Evolutionary conservation across 805 yeast genomes (phyloP).

Genomic region (Yamadazyma olivae): DNA sequence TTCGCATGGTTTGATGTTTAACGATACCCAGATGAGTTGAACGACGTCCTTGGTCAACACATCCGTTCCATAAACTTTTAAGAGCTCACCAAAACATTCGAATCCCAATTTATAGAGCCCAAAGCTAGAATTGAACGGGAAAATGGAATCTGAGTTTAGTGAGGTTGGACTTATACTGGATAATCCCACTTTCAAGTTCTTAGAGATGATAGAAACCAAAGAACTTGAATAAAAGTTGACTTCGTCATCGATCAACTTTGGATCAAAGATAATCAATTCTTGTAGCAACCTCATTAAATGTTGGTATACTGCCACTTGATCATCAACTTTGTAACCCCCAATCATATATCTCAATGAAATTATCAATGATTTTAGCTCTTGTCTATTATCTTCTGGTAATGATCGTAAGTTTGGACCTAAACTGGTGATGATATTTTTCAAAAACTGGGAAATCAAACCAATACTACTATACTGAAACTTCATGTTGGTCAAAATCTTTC

Average conservation of each 20-base stretch:
- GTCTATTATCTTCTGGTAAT: slow-evolving; percentile 15
- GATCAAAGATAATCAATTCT: slow-evolving; percentile 39
- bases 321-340: slow-evolving; percentile 26
- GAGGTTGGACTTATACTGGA: slow-evolving; percentile 34
- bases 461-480: slow-evolving; percentile 29
- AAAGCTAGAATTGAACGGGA: slow-evolving; percentile 44
- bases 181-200: slow-evolving; percentile 35
- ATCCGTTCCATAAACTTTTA: slow-evolving; percentile 43
- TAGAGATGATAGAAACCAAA: slow-evolving; percentile 26
- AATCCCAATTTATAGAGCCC: slow-evolving; percentile 44
- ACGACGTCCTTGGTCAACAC: slow-evolving; percentile 46
- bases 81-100: slow-evolving; percentile 55
- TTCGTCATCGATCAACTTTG: slow-evolving; percentile 30
- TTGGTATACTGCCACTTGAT: slow-evolving; percentile 21
- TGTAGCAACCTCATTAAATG: slow-evolving; percentile 27
- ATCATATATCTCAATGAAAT: slow-evolving; percentile 28
- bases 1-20: slow-evolving; percentile 45
- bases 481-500: slow-evolving; percentile 32
- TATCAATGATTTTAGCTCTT: slow-evolving; percentile 24
- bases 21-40: slow-evolving; percentile 58
- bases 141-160: slow-evolving; percentile 37
- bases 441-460: slow-evolving; percentile 19
- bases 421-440: slow-evolving; percentile 30
- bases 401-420: slow-evolving; percentile 38
- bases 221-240: slow-evolving; percentile 25